These are phyloP conservation scores for Aspergillus steynii DNA, from an alignment of 495 filamentous ascomycete genomes.

Conservation along the genomic window DNA sequence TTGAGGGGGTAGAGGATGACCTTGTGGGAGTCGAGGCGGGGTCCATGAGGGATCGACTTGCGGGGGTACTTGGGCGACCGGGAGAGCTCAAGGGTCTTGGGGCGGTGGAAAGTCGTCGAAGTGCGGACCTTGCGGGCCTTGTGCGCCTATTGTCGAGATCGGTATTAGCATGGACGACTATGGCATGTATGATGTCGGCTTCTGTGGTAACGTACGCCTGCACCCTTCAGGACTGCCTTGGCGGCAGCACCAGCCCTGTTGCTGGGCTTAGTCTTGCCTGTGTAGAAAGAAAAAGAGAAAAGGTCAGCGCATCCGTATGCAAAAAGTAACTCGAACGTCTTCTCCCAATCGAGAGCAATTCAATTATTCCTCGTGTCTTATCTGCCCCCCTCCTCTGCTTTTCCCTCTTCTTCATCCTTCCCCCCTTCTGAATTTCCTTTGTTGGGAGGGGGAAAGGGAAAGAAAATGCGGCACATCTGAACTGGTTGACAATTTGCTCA, in stretches of 20 bases:
- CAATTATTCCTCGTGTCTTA: background rate
- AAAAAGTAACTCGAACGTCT: background rate
- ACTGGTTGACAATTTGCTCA: background rate
- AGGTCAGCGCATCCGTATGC: constrained; percentile 42
- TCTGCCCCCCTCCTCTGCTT: too few relatives aligned
- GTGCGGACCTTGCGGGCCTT: constrained; percentile 90
- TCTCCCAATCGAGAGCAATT: background rate
- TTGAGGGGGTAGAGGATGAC: constrained; percentile 85
- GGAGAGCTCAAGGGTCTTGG: constrained; percentile 88
- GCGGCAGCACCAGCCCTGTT: constrained; percentile 86
- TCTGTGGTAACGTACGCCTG: constrained; percentile 52
- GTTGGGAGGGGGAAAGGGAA: background rate
- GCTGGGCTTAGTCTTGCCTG: constrained; percentile 70
- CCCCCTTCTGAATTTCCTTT: background rate
- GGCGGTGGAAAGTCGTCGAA: constrained; percentile 95
- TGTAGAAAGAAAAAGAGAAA: constrained; percentile 51
- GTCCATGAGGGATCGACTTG: constrained; percentile 85
- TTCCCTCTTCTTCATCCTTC: background rate
- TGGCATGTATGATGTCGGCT: background rate
- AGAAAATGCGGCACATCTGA: background rate
- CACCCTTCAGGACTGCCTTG: constrained; percentile 89
- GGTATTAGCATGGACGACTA: constrained; percentile 12
- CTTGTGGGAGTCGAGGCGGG: constrained; percentile 92
- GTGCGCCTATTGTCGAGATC: constrained; percentile 58
- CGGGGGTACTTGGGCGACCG: constrained; percentile 95